phyloP scores from a whole-genome alignment of 768 basidiomycete species.

The Antrodiella citrinella region DNA sequence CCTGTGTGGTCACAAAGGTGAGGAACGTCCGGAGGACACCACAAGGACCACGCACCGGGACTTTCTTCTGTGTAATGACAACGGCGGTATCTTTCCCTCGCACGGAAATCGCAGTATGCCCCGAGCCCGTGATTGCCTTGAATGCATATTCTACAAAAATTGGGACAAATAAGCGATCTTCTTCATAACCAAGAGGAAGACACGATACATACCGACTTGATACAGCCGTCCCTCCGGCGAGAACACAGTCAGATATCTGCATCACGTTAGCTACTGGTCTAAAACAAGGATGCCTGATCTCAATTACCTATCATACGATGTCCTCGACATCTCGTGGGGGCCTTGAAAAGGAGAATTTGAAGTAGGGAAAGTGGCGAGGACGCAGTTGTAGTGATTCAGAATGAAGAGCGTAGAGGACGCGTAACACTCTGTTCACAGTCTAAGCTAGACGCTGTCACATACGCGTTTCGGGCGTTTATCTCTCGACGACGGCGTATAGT shows the following conservation, averaged over 20 bases:
- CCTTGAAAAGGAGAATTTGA: too few relatives aligned
- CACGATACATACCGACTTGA: constrained; percentile 78
- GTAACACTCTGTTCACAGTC: too few relatives aligned
- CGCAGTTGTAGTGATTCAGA: too few relatives aligned
- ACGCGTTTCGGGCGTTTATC: too few relatives aligned
- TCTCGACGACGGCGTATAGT: too few relatives aligned
- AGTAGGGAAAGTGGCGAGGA: too few relatives aligned
- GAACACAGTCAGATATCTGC: constrained; percentile 91
- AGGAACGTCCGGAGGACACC: too few relatives aligned
- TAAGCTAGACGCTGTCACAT: too few relatives aligned
- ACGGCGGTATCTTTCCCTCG: constrained; percentile 92
- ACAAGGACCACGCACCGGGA: constrained; percentile 91
- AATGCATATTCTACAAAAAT: constrained; percentile 86
- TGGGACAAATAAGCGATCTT: not conserved
- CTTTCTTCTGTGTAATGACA: constrained; percentile 97
- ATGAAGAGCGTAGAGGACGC: too few relatives aligned
- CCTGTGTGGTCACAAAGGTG: constrained; percentile 40
- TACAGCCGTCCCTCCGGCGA: constrained; percentile 96
- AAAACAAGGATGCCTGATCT: not conserved
- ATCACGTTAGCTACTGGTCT: not conserved
- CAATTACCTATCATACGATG: constrained; percentile 81
- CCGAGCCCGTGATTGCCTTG: constrained; percentile 97
- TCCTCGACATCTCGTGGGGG: constrained; percentile 86
- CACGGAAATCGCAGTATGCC: constrained; percentile 88
- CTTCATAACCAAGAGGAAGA: not conserved